phyloP scores from a whole-genome alignment of 106 monocot species.

The Platanthera zijinensis region DNA sequence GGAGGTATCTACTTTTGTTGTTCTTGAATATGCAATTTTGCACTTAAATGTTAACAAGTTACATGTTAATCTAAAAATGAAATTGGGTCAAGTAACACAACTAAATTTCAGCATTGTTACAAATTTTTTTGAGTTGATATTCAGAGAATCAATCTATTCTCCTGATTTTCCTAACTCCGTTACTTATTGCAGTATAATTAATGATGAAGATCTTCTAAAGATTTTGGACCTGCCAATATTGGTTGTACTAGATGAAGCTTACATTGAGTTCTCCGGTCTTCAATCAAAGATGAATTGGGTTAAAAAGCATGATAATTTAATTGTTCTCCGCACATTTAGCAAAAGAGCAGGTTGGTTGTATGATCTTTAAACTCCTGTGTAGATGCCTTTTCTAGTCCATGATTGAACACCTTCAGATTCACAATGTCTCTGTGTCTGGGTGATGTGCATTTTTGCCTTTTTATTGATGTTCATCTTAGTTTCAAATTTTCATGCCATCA shows the following conservation, averaged over 20 bases:
- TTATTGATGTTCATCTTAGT: not conserved
- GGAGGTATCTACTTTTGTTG: constrained; percentile 52
- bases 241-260: constrained; percentile 96
- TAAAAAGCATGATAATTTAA: constrained; percentile 92
- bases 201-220: constrained; percentile 68
- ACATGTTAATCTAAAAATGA: not conserved
- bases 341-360: constrained; percentile 77
- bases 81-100: not conserved
- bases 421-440: not conserved
- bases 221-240: constrained; percentile 78
- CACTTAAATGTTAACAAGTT: not conserved
- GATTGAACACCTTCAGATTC: not conserved
- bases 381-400: not conserved
- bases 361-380: constrained; percentile 2
- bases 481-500: too few species aligned
- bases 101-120: not conserved
- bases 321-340: constrained; percentile 96
- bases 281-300: constrained; percentile 96
- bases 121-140: not conserved
- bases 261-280: constrained; percentile 86
- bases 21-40: not conserved
- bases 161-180: not conserved
- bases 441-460: not conserved
- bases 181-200: constrained; percentile 54
- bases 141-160: not conserved